Base-by-base conservation (phyloP, 129 eudicot species). In the Artemisia tridentata region DNA sequence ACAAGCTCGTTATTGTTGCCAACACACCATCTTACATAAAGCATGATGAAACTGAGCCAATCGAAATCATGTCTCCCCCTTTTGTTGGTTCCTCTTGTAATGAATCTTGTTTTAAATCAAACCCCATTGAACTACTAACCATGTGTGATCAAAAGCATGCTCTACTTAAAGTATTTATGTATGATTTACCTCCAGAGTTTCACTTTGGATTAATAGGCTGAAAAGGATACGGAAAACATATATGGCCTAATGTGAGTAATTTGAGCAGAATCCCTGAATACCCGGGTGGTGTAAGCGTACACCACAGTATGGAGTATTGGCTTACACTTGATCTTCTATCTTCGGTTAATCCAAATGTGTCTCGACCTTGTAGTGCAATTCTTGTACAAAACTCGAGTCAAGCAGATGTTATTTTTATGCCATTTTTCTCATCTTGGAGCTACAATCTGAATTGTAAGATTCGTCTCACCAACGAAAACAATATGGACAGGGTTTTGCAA, bases 321-420 rank as follows among this genome's bases (percentile, higher is more conserved):
- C 88, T 89, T 31, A 89, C 96, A 41, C 88, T 89, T 75, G 88
- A 86, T 76, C 96, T 89, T 72, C 82, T 89, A 65, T 81, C 83
- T 25, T 86, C 92, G 19, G 75, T 68, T 60, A 53, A 63, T 3
- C 80, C 66, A 15, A 71, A 80, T 59, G 29, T 86, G 63, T 68
- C n/a, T 16, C 72, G 88, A 75, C 85, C 96, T n/a, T 82, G 92
- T 77, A 84, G 50, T 52, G 89, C 80, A 34, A 47, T 86, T 34
- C 66, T 88, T 77, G 92, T 86, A 38, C 54, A 11, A 4, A 82
- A 84, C 59, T 71, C 86, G 61, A 81, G 72, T 52, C 84, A 89
- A 72, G 89, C 92, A 1, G 91, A 89, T 84, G 69, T 81, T 3
- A 72, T 86, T 17, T 86, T 62, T 55, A 84, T 89, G 47, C 92